Evolutionary conservation across 1,139 yeast genomes (phyloP), one percentile per base, ranked within the genome.

Genomic region (Debaryomyces sp.): DNA sequence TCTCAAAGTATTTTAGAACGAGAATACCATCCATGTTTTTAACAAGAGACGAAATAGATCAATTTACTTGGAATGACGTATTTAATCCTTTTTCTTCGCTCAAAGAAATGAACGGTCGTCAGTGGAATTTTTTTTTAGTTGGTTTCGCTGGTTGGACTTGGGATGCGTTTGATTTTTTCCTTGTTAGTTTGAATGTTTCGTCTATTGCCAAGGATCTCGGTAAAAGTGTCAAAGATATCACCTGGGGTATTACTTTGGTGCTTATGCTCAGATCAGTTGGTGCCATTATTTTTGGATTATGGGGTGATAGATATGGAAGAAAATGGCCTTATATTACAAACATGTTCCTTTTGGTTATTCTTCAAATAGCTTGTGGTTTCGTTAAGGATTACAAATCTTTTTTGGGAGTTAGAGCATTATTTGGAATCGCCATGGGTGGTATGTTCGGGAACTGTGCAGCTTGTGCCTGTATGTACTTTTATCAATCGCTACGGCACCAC

Each of bases 181-280:
- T 84, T 5, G 85, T 84, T 9, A 80, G 87, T 9, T 68, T 84
- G 45, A 82, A 84, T 53, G 82, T 83, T 15, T 50, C 78, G 1
- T 64, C 61, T 8, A 71, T 85, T 46, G 87, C 90, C 2, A 54
- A 62, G 40, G 70, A 77, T 40, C 74, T 85, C 48, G 70, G 71
- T 52, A 71, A 67, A 33, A 52, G 70, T 12, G 78, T 77, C 26
- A 75, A 75, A 30, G 79, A 79, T 46, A 73, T 85, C 53, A 80
- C 89, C 4, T 85, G 90, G 89, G 90, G 89, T 51, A 82, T 85
- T 54, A 85, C 90, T 1, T 69, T 85, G 48, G 91, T 85, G 41
- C 74, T 85, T 45, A 84, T 85, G 89, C 68, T 85, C 55, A 76
- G 90, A 55, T 81, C 89, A 3, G 81, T 84, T 15, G 91, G 90